Conservation (phyloP, 805 yeast species). For the Wickerhamiella musiphila region DNA sequence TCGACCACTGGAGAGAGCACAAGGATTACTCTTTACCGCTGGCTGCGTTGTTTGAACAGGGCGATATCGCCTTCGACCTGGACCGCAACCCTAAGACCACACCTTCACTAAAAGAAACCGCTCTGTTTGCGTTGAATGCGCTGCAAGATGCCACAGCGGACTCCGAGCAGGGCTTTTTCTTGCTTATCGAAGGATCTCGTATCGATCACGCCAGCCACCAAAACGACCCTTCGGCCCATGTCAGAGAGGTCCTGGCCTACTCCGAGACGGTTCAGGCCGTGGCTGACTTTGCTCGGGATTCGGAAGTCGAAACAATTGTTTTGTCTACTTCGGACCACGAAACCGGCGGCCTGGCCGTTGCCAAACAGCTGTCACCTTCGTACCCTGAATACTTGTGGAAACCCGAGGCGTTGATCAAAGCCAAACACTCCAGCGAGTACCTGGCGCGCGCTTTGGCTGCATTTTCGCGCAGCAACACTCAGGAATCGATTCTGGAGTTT, state of each 20-base stretch:
- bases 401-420: conserved; percentile 57
- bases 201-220: conserved; percentile 93
- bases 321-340: conserved; percentile 87
- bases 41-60: conserved; percentile 54
- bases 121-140: conserved; percentile 53
- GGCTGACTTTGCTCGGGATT: conserved; percentile 43
- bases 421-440: conserved; percentile 64
- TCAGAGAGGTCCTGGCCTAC: conserved; percentile 74
- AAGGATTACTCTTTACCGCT: conserved; percentile 56
- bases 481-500: conserved; percentile 27
- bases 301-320: conserved; percentile 61
- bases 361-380: conserved; percentile 47
- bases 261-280: conserved; percentile 69
- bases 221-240: conserved; percentile 91
- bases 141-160: conserved; percentile 49
- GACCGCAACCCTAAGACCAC: conserved; percentile 45
- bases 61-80: conserved; percentile 70
- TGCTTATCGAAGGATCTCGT: conserved; percentile 79
- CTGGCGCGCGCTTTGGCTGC: conserved; percentile 31
- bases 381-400: conserved; percentile 85
- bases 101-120: conserved; percentile 71
- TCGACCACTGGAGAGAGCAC: conserved; percentile 41
- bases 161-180: conserved; percentile 69
- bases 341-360: conserved; percentile 85
- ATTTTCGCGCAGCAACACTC: conserved; percentile 13